phyloP scores from a whole-genome alignment of 208 protist genomes.

The Leptomonas pyrrhocoris region DNA sequence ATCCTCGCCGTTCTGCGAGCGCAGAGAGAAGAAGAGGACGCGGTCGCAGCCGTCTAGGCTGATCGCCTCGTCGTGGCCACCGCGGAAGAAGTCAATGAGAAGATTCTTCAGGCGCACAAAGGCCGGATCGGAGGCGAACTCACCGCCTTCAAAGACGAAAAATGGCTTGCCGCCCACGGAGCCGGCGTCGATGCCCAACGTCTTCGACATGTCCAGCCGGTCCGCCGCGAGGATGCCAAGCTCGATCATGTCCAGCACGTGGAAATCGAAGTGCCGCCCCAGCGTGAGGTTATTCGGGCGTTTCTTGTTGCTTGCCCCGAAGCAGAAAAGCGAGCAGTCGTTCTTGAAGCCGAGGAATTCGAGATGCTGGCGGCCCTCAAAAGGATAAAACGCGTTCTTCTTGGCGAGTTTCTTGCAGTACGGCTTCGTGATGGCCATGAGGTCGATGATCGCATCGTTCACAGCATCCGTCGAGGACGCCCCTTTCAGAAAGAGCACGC shows the following conservation, averaged over 20 bases:
- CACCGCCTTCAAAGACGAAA: constrained; percentile 87
- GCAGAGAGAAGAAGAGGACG: constrained; percentile 79
- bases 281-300: constrained; percentile 88
- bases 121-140: constrained; percentile 71
- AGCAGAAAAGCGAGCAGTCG: constrained; percentile 91
- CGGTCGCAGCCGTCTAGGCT: constrained; percentile 82
- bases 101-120: constrained; percentile 85
- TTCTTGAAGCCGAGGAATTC: constrained; percentile 93
- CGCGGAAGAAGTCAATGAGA: constrained; percentile 87
- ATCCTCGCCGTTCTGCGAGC: constrained; percentile 74
- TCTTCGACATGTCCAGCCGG: constrained; percentile 65
- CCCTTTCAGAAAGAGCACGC: constrained; percentile 74
- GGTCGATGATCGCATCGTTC: constrained; percentile 73
- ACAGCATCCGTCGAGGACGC: constrained; percentile 67
- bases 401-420: constrained; percentile 83
- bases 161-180: constrained; percentile 82
- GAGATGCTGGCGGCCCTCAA: constrained; percentile 83
- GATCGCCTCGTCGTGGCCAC: constrained; percentile 64
- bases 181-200: constrained; percentile 55
- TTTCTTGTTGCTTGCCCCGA: constrained; percentile 89
- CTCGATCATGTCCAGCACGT: constrained; percentile 91
- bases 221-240: constrained; percentile 82
- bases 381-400: constrained; percentile 85
- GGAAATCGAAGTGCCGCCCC: constrained; percentile 89
- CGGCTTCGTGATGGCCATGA: constrained; percentile 80